Base-by-base conservation (phyloP, 306 rosid species). In the Alnus rubra region DNA sequence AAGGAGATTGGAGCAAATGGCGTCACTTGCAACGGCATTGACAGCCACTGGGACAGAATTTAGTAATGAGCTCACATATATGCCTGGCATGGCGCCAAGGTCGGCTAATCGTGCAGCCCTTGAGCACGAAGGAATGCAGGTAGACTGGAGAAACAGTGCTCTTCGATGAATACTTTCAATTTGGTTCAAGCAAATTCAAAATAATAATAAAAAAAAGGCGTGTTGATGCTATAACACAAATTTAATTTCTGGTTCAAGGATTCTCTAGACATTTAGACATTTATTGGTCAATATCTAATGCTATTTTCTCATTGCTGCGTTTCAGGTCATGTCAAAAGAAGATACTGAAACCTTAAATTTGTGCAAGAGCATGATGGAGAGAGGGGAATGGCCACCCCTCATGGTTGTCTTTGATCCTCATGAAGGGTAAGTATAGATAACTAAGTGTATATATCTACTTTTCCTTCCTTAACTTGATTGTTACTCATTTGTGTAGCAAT, bases 121-220 rank as follows among this genome's bases (percentile, higher is more conserved):
- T 28, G 99, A 95, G 81, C 87, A 55, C 18, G 97, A 90, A 31
- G 99, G 99, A 80, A 95, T 95, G 98, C 98, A 92, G 98, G 99
- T 93, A 84, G 12, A 13, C 51, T 77, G 18, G 48, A 54, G 5
- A 35, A 31, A 47, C 16, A 14, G 23, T 19, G 45, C 23, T 71
- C 55, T 7, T 56, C 9, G 5, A 2, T 9, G 16, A 35, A 9
- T 69, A 7, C 50, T 72, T 19, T 31, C 51, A 71, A 37, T 28
- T 53, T 73, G 54, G 71, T 73, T 19, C 73, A 42, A 30, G 64
- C 45, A 16, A 54, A 77, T 0, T 39, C 2, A 2, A 74, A 11
- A 23, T 39, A 7, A 23, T 23, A 23, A 23, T 23, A 23, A 23
- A 42, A 18, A 50, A 54, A 54, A 5, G 9, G 9, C 8, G 71